Conservation (phyloP, 352 stramenopile genomes). For the Globisporangium mamillatum region DNA sequence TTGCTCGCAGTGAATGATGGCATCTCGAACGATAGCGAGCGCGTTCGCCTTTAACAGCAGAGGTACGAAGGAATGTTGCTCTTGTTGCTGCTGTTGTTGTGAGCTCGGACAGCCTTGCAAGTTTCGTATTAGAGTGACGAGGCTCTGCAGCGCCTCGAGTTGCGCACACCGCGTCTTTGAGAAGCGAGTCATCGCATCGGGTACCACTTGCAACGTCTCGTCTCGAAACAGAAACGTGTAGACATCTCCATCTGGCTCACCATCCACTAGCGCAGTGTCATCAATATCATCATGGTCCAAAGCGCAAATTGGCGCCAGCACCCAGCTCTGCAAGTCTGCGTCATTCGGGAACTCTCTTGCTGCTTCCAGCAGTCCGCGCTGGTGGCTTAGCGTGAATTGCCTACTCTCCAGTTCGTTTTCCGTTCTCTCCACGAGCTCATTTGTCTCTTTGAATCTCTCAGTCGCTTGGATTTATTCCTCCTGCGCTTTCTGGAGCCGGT, state of each 20-base stretch:
- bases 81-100: neutral
- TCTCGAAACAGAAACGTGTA: slow-evolving; percentile 16
- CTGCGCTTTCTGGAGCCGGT: slow-evolving; percentile 11
- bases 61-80: neutral
- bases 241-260: neutral
- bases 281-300: slow-evolving; percentile 2
- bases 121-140: neutral
- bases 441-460: slow-evolving; percentile 15
- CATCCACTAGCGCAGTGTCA: slow-evolving; percentile 5
- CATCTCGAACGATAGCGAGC: slow-evolving; percentile 23
- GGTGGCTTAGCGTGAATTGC: slow-evolving; percentile 26
- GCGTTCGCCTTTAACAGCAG: slow-evolving; percentile 18
- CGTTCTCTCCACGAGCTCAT: slow-evolving; percentile 17
- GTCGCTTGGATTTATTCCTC: slow-evolving; percentile 5
- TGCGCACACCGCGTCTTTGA: neutral
- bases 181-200: slow-evolving; percentile 8
- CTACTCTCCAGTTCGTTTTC: slow-evolving; percentile 19
- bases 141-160: neutral
- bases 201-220: slow-evolving; percentile 8
- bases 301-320: slow-evolving; percentile 19
- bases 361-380: slow-evolving; percentile 30
- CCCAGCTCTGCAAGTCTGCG: slow-evolving; percentile 30
- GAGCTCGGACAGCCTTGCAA: neutral
- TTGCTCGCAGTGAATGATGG: slow-evolving; percentile 15
- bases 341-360: slow-evolving; percentile 33